phyloP scores from a whole-genome alignment of 2,329 filamentous ascomycete species.

The Fusarium buxicola region DNA sequence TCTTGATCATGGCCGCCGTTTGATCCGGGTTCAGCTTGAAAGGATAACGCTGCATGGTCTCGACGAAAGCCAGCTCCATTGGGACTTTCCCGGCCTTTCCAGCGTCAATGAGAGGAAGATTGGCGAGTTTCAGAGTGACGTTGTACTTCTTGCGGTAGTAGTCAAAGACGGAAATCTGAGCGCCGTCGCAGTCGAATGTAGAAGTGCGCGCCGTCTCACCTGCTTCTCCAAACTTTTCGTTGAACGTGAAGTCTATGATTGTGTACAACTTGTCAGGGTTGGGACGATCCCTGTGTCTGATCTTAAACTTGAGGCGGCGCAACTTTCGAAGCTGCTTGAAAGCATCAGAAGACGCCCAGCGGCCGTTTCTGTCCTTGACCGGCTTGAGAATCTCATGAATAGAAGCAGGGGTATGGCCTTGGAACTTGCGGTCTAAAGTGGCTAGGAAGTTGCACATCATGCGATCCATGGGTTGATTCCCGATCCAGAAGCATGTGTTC shows the following conservation, averaged over 20 bases:
- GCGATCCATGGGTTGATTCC: constrained; percentile 52
- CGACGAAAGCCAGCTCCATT: constrained; percentile 68
- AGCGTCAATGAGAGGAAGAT: constrained; percentile 69
- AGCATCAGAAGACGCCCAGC: constrained; percentile 58
- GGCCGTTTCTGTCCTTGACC: constrained; percentile 38
- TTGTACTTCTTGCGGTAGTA: constrained; percentile 70
- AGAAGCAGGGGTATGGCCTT: constrained; percentile 39
- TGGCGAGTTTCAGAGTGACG: constrained; percentile 57
- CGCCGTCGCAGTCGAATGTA: constrained; percentile 64
- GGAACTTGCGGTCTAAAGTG: constrained; percentile 47
- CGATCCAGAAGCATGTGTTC: constrained; percentile 88
- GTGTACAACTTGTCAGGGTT: constrained; percentile 62
- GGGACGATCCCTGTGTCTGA: constrained; percentile 62
- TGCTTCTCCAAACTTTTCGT: constrained; percentile 54
- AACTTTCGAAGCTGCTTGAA: constrained; percentile 68
- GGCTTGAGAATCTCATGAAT: constrained; percentile 53
- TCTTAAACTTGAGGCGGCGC: constrained; percentile 65
- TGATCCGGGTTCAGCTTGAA: constrained; percentile 72
- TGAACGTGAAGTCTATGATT: constrained; percentile 63
- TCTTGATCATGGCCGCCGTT: constrained; percentile 91
- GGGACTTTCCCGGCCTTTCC: constrained; percentile 67
- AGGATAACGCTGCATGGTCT: constrained; percentile 68
- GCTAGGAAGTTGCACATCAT: constrained; percentile 52
- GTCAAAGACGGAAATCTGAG: constrained; percentile 61
- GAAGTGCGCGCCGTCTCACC: constrained; percentile 64